Percentiles rank a stretch among this genome's conserved stretches.
Conservation (phyloP, 2,329 filamentous ascomycete genomes). For the Neurospora sp. region DNA sequence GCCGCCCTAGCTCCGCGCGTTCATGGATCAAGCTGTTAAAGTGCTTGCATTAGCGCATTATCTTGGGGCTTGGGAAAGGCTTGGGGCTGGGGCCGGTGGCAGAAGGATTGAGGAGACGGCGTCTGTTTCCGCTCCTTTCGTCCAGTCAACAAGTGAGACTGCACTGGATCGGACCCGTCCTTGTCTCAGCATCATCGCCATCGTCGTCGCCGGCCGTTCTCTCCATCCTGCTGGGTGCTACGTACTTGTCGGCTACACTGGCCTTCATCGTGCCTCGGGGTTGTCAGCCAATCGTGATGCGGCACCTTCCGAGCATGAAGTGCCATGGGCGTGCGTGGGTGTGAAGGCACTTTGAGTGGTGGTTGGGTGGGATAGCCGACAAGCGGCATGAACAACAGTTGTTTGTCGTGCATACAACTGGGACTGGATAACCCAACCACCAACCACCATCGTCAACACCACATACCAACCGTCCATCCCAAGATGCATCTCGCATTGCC, state of each 20-base stretch:
- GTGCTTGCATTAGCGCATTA: constrained; percentile 14
- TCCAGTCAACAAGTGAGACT: not conserved
- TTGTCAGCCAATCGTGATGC: not conserved
- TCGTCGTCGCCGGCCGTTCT: not conserved
- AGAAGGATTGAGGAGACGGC: not conserved
- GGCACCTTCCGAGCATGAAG: not conserved
- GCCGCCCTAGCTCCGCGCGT: not conserved
- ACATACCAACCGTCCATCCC: not conserved
- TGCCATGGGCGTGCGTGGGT: not conserved
- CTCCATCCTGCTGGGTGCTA: not conserved
- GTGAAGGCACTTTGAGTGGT: not conserved
- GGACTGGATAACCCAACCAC: not conserved
- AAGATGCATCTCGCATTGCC: not conserved
- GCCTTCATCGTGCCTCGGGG: not conserved
- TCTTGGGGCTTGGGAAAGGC: not conserved
- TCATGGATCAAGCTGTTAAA: constrained; percentile 5
- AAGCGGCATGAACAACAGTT: not conserved
- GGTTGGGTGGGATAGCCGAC: not conserved
- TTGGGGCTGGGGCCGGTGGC: not conserved
- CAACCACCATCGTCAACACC: not conserved
- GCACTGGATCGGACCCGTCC: not conserved
- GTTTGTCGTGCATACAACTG: not conserved
- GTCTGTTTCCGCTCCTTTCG: not conserved
- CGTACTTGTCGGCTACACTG: not conserved
- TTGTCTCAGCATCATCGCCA: not conserved